Conservation (phyloP, 257 asterid species). For the Scutellaria baicalensis region DNA sequence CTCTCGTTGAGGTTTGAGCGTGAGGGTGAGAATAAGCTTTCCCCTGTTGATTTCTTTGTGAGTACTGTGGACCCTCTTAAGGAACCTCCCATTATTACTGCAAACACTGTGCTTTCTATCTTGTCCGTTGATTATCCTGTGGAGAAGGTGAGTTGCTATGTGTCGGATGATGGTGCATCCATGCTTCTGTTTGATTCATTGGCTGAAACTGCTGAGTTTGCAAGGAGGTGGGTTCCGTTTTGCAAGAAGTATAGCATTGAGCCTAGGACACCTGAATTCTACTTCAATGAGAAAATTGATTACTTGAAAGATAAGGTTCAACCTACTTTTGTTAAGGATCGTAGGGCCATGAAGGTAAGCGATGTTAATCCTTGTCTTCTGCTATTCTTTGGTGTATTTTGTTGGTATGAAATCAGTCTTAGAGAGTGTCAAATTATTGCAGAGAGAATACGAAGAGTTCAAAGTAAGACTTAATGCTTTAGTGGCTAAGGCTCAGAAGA, state of each 20-base stretch:
- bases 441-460: slow-evolving; percentile 24
- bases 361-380: not conserved
- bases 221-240: slow-evolving; percentile 82
- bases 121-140: slow-evolving; percentile 73
- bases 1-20: slow-evolving; percentile 23
- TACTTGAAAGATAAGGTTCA: slow-evolving; percentile 73
- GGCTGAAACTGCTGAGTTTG: slow-evolving; percentile 71
- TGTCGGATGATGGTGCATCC: slow-evolving; percentile 81
- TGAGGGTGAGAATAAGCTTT: slow-evolving; percentile 15
- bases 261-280: slow-evolving; percentile 77
- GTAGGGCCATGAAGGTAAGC: slow-evolving; percentile 78
- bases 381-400: not conserved
- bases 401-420: not conserved
- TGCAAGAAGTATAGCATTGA: slow-evolving; percentile 68
- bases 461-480: slow-evolving; percentile 20
- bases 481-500: slow-evolving; percentile 20
- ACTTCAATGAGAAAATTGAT: slow-evolving; percentile 67
- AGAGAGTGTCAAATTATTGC: not conserved
- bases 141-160: slow-evolving; percentile 74
- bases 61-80: slow-evolving; percentile 75
- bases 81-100: slow-evolving; percentile 79
- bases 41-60: slow-evolving; percentile 64
- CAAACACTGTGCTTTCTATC: slow-evolving; percentile 69
- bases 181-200: slow-evolving; percentile 74
- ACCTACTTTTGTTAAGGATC: slow-evolving; percentile 75